Conservation (phyloP, 2,329 filamentous ascomycete genomes). For the Cytospora paraplurivora region DNA sequence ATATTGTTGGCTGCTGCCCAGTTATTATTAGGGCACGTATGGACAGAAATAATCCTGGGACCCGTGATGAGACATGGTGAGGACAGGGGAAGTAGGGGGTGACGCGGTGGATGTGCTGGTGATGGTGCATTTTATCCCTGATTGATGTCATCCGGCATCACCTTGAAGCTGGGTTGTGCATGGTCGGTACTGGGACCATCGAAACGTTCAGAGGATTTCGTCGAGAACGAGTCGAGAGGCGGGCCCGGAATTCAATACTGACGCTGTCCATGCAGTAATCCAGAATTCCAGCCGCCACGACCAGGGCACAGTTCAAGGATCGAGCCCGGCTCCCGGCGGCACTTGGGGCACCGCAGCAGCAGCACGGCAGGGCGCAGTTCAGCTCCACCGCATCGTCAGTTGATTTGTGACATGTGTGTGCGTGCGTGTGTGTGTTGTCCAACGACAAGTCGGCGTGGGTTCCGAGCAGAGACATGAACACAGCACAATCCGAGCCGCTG, state of each 20-base stretch:
- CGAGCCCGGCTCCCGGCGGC: conserved; percentile 20
- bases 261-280: background rate
- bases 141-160: conserved; percentile 18
- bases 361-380: conserved; percentile 11
- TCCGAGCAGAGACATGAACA: conserved; percentile 4
- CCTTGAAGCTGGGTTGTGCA: conserved; percentile 3
- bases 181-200: background rate
- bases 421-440: conserved; percentile 1
- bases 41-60: conserved; percentile 14
- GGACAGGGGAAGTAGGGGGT: conserved; percentile 1
- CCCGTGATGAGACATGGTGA: conserved; percentile 6
- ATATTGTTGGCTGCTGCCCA: conserved; percentile 11
- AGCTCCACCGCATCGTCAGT: conserved; percentile 4
- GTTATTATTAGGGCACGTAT: conserved; percentile 17
- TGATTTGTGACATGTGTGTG: conserved; percentile 12
- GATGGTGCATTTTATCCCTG: conserved; percentile 1
- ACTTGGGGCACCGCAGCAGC: background rate
- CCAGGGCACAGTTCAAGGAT: background rate
- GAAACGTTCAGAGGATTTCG: conserved; percentile 8
- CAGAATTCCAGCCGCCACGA: background rate
- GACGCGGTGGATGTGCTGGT: background rate
- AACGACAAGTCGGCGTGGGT: conserved; percentile 2
- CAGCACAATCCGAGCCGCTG: background rate
- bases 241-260: conserved; percentile 1
- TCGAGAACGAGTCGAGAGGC: conserved; percentile 15